A percentile compares a stretch with the other conserved stretches of the same genome.
Evolutionary conservation across 495 filamentous ascomycete species (phyloP).

Genomic region (Penicillium longicatenatum): DNA sequence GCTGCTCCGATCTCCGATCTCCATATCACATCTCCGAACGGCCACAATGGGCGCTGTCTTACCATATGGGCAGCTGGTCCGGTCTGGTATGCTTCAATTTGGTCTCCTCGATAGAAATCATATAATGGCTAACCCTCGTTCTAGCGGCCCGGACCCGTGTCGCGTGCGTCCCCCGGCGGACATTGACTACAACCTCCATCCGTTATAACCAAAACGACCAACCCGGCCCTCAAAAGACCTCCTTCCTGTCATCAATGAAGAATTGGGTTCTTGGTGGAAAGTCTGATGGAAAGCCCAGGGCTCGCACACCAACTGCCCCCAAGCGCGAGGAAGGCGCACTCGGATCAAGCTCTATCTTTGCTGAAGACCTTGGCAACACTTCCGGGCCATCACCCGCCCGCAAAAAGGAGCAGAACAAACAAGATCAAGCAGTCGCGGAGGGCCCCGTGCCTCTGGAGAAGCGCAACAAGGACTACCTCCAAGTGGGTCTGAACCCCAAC

Average conservation of each 20-base stretch:
- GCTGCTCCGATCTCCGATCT: constrained; percentile 7
- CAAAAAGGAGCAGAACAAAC: constrained; percentile 22
- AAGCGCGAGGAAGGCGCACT: constrained; percentile 38
- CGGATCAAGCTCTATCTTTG: constrained; percentile 46
- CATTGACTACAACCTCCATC: constrained; percentile 37
- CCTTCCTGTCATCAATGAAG: constrained; percentile 38
- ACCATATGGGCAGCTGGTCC: constrained; percentile 44
- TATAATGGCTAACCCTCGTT: constrained; percentile 6
- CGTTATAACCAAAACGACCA: constrained; percentile 26
- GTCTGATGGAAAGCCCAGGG: constrained; percentile 29
- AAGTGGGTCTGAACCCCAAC: constrained; percentile 65
- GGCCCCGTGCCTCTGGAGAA: constrained; percentile 23
- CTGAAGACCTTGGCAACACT: constrained; percentile 34
- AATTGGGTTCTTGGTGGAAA: constrained; percentile 41
- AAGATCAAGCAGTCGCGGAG: constrained; percentile 5
- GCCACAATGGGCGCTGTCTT: constrained; percentile 43
- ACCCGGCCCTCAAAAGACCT: constrained; percentile 8
- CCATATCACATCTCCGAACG: constrained; percentile 25
- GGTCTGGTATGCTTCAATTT: constrained; percentile 34
- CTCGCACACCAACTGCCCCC: constrained; percentile 33
- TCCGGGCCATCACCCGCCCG: constrained; percentile 34
- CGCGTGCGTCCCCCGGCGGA: constrained; percentile 43
- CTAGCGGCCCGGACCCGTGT: constrained; percentile 40
- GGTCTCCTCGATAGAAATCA: not conserved
- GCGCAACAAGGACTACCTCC: constrained; percentile 53